A percentile compares a stretch with the other conserved stretches of the same genome.
Conservation (phyloP, 2,329 filamentous ascomycete genomes). For the Chlorencoelia australis region DNA sequence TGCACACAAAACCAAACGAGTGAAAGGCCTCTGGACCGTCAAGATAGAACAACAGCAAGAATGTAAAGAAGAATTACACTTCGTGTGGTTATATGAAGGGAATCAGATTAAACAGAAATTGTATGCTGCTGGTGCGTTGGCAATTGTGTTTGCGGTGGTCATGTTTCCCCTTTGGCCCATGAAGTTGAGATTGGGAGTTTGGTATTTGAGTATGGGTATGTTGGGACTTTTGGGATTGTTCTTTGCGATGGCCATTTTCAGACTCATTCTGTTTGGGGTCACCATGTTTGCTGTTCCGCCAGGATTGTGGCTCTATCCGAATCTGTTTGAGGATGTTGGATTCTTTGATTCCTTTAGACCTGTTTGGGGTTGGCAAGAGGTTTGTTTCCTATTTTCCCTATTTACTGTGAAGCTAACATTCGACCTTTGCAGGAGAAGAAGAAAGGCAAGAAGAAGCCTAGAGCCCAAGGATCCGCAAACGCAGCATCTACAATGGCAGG, state of each 20-base stretch:
- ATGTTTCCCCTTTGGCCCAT: slow-evolving; percentile 96
- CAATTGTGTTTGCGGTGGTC: slow-evolving; percentile 77
- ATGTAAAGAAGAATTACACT: slow-evolving; percentile 77
- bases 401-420: slow-evolving; percentile 1
- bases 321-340: slow-evolving; percentile 95
- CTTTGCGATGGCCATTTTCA: slow-evolving; percentile 96
- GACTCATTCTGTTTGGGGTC: slow-evolving; percentile 78
- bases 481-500: slow-evolving; percentile 21
- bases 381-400: slow-evolving; percentile 32
- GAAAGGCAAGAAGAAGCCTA: slow-evolving; percentile 29
- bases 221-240: slow-evolving; percentile 83
- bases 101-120: slow-evolving; percentile 89
- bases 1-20: slow-evolving; percentile 69
- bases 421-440: slow-evolving; percentile 24
- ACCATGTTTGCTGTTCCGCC: slow-evolving; percentile 79
- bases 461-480: slow-evolving; percentile 23
- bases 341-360: slow-evolving; percentile 97
- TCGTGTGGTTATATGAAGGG: slow-evolving; percentile 93
- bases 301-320: slow-evolving; percentile 96
- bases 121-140: slow-evolving; percentile 74
- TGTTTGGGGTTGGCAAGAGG: slow-evolving; percentile 97
- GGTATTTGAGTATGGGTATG: slow-evolving; percentile 94
- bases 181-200: slow-evolving; percentile 82
- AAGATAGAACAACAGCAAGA: slow-evolving; percentile 95
- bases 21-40: slow-evolving; percentile 95